A percentile compares a stretch with the other conserved stretches of the same genome.
Evolutionary conservation across 441 rosid species (phyloP).

Genomic region (Oxalis stricta): DNA sequence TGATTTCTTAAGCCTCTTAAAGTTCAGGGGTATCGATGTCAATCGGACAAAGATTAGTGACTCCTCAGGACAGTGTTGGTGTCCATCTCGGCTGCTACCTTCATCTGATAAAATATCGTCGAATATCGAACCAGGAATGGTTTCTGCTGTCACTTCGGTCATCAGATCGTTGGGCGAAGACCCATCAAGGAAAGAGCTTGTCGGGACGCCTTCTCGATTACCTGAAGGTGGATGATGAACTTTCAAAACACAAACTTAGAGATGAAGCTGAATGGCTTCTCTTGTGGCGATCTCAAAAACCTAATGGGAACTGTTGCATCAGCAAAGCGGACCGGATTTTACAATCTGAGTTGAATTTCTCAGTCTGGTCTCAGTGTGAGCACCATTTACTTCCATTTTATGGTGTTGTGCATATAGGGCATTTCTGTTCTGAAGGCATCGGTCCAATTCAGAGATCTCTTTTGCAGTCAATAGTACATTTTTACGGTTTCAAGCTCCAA

Average conservation of each 20-base stretch:
- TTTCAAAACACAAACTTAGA: conserved; percentile 52
- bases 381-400: conserved; percentile 94
- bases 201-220: conserved; percentile 60
- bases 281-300: conserved; percentile 12
- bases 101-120: conserved; percentile 20
- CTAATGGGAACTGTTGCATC: conserved; percentile 14
- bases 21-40: conserved; percentile 40
- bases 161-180: conserved; percentile 72
- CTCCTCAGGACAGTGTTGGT: conserved; percentile 34
- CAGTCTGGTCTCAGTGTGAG: conserved; percentile 88
- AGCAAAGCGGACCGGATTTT: conserved; percentile 25
- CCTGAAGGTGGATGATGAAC: conserved; percentile 70
- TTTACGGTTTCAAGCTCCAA: conserved; percentile 88
- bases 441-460: conserved; percentile 34
- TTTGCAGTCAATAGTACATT: conserved; percentile 66
- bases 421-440: conserved; percentile 35
- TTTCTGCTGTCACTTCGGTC: conserved; percentile 52
- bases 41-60: conserved; percentile 17
- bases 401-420: conserved; percentile 86
- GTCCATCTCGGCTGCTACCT: conserved; percentile 46
- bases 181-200: conserved; percentile 70
- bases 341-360: conserved; percentile 47
- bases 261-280: conserved; percentile 42
- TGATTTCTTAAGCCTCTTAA: conserved; percentile 58
- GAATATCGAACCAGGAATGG: conserved; percentile 33